Evolutionary conservation across 495 filamentous ascomycete genomes (phyloP).

Genomic region (Astrocystis sublimbata): DNA sequence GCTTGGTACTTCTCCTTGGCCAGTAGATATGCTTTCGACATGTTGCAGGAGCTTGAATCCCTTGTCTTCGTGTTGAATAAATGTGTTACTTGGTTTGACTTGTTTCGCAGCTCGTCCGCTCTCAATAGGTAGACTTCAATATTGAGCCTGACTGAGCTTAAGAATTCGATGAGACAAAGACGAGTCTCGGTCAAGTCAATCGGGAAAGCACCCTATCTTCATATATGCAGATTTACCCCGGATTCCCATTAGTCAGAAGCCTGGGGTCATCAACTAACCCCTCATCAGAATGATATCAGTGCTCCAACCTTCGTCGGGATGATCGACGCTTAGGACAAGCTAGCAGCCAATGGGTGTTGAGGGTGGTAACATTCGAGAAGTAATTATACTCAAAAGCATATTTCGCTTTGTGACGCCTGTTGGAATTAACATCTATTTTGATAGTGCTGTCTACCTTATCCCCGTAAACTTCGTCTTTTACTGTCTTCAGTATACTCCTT

Average conservation of each 20-base stretch:
- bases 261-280: slow-evolving; percentile 2
- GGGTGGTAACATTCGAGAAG: too few species aligned
- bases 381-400: too few species aligned
- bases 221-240: background rate
- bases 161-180: background rate
- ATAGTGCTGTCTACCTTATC: too few species aligned
- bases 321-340: slow-evolving; percentile 1
- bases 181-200: too few species aligned
- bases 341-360: background rate
- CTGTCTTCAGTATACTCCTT: too few species aligned
- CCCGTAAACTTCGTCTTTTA: too few species aligned
- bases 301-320: background rate
- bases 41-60: background rate
- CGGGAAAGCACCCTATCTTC: slow-evolving; percentile 2
- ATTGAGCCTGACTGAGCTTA: background rate
- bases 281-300: slow-evolving; percentile 21
- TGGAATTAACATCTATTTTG: too few species aligned
- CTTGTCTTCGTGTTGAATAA: background rate
- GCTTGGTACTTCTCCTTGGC: slow-evolving; percentile 38
- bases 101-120: background rate
- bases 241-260: slow-evolving; percentile 16
- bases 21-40: slow-evolving; percentile 28
- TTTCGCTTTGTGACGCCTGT: too few species aligned
- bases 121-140: background rate
- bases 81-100: background rate